Percentiles rank a stretch among this genome's conserved stretches.
Conservation (phyloP, 1,139 yeast species). For the Hansenula lynferdii region DNA sequence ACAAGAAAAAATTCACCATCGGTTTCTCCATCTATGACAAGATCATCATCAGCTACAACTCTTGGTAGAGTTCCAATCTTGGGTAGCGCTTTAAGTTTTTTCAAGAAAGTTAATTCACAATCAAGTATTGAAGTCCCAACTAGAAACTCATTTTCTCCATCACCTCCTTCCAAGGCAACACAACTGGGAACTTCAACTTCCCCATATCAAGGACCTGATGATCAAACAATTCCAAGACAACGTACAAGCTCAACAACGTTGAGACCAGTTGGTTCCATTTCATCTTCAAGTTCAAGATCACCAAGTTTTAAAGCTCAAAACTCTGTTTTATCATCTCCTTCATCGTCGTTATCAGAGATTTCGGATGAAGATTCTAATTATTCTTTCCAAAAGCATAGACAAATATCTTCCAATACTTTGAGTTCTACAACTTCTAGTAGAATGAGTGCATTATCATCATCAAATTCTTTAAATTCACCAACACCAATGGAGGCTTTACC, state of each 20-base stretch:
- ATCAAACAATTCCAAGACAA: neutral
- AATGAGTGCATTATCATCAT: constrained; percentile 10
- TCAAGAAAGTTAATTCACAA: constrained; percentile 18
- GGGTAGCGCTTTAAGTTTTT: constrained; percentile 25
- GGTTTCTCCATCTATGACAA: constrained; percentile 20
- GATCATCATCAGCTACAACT: constrained; percentile 31
- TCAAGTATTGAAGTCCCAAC: too few relatives aligned
- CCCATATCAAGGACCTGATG: constrained; percentile 2
- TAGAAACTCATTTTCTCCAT: neutral
- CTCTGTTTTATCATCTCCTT: constrained; percentile 11
- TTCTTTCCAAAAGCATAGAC: constrained; percentile 5
- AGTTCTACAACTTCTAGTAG: constrained; percentile 18
- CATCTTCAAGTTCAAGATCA: constrained; percentile 4
- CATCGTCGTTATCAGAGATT: constrained; percentile 18
- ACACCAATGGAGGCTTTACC: constrained; percentile 23
- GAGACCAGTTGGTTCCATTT: constrained; percentile 5
- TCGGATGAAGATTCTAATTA: constrained; percentile 16
- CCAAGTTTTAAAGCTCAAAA: constrained; percentile 9
- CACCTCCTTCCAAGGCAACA: constrained; percentile 1
- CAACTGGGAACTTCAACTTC: constrained; percentile 1
- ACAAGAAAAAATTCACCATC: constrained; percentile 6
- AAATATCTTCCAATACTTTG: neutral
- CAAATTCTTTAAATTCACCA: constrained; percentile 11
- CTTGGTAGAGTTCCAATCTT: constrained; percentile 20
- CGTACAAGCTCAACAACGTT: neutral